These are phyloP conservation scores for Botrytis elliptica DNA, from an alignment of 2,329 filamentous ascomycete genomes.

Conservation along the genomic window DNA sequence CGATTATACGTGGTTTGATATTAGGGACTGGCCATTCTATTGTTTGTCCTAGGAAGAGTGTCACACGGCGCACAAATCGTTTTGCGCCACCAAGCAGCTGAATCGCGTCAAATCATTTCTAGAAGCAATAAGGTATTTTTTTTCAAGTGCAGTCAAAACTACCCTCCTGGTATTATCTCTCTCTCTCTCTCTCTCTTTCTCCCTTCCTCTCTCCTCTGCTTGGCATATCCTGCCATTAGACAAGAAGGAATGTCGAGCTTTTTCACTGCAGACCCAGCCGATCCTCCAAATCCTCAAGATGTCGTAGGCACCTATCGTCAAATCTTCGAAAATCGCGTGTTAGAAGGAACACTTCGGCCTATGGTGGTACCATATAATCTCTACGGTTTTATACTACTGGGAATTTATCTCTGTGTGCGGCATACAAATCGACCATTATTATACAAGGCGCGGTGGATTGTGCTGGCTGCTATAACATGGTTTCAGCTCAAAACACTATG, in stretches of 20 bases:
- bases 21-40: background rate
- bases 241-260: conserved; percentile 12
- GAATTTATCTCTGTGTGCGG: conserved; percentile 56
- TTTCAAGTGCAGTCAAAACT: background rate
- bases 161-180: background rate
- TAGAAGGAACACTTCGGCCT: conserved; percentile 46
- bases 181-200: background rate
- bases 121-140: background rate
- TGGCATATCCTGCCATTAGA: background rate
- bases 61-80: background rate
- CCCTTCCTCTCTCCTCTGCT: background rate
- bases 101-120: background rate
- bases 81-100: conserved; percentile 3
- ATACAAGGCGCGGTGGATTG: conserved; percentile 50
- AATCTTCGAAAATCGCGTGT: conserved; percentile 42
- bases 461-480: conserved; percentile 46
- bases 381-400: conserved; percentile 48
- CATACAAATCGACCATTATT: conserved; percentile 52
- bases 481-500: conserved; percentile 47
- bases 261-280: background rate
- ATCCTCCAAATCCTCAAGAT: conserved; percentile 27
- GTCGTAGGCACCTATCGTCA: conserved; percentile 40
- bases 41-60: background rate
- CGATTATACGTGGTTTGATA: background rate
- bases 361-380: conserved; percentile 54